Conservation (phyloP, 805 yeast genomes). For the Saccharomycopsis fibuligera region DNA sequence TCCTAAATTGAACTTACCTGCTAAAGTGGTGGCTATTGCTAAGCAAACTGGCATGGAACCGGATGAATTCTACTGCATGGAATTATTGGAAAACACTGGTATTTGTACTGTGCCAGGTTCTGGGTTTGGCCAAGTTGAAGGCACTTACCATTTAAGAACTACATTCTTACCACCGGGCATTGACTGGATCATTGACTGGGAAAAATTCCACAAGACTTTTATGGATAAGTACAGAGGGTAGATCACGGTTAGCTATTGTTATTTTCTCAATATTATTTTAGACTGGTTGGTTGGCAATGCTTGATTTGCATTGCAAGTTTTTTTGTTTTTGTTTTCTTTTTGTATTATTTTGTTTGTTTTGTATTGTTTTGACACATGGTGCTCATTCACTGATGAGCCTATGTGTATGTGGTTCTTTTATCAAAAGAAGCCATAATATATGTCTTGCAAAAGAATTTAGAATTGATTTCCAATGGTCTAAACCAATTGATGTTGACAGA, state of each 20-base stretch:
- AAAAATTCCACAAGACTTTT: conserved; percentile 68
- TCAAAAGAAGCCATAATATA: too few species aligned
- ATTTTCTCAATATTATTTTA: too few species aligned
- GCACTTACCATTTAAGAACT: conserved; percentile 89
- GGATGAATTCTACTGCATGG: conserved; percentile 86
- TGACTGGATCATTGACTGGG: conserved; percentile 81
- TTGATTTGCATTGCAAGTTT: too few species aligned
- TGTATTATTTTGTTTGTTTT: too few species aligned
- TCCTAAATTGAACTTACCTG: conserved; percentile 68
- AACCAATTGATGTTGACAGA: too few species aligned
- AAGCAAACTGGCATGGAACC: conserved; percentile 48
- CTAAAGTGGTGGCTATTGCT: conserved; percentile 59
- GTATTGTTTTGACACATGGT: background rate
- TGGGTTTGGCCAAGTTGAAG: conserved; percentile 91
- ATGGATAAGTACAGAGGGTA: conserved; percentile 9
- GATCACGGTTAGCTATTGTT: background rate
- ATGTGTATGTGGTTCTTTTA: too few species aligned
- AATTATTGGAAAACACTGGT: conserved; percentile 80
- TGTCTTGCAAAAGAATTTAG: too few species aligned
- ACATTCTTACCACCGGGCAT: conserved; percentile 95
- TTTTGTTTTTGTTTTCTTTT: too few species aligned
- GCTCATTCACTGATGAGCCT: too few species aligned
- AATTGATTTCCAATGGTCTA: too few species aligned
- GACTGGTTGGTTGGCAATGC: too few species aligned
- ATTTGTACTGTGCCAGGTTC: conserved; percentile 97